Percentiles rank a stretch among this genome's conserved stretches.
These are phyloP conservation scores for Microascus cirrosus DNA, from an alignment of 2,329 filamentous ascomycete species.

Conservation along the genomic window DNA sequence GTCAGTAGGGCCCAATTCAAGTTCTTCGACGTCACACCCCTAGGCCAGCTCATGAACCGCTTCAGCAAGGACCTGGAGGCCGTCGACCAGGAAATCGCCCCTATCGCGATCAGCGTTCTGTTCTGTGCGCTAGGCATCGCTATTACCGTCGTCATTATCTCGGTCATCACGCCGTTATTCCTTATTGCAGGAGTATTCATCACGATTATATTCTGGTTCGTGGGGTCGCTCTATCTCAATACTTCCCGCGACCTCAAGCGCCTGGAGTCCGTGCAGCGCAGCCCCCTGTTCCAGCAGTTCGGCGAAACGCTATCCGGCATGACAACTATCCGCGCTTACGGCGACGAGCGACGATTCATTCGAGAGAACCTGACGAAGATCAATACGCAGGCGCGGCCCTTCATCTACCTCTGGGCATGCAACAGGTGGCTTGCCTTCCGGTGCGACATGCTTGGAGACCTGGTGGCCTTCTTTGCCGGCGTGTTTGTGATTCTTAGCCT, in stretches of 20 bases:
- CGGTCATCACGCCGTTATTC: constrained; percentile 81
- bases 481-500: constrained; percentile 80
- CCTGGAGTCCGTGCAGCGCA: constrained; percentile 86
- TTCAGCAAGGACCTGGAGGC: constrained; percentile 97
- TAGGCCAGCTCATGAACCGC: constrained; percentile 94
- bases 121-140: constrained; percentile 56
- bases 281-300: constrained; percentile 94
- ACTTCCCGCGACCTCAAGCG: constrained; percentile 94
- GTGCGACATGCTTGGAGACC: constrained; percentile 78
- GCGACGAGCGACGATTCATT: constrained; percentile 86
- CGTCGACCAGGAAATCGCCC: constrained; percentile 90
- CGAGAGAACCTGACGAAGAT: constrained; percentile 81
- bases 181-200: constrained; percentile 81
- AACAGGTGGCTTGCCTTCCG: constrained; percentile 95
- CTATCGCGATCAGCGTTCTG: constrained; percentile 70
- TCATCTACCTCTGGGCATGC: constrained; percentile 92
- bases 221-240: constrained; percentile 80
- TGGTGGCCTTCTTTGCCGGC: constrained; percentile 89
- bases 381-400: constrained; percentile 84
- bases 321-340: constrained; percentile 93
- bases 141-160: constrained; percentile 81
- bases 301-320: constrained; percentile 91
- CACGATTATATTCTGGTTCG: constrained; percentile 65
- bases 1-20: constrained; percentile 88
- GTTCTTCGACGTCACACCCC: constrained; percentile 93